Base-by-base conservation (phyloP, 805 yeast genomes). In the Wickerhamomyces chambardii region DNA sequence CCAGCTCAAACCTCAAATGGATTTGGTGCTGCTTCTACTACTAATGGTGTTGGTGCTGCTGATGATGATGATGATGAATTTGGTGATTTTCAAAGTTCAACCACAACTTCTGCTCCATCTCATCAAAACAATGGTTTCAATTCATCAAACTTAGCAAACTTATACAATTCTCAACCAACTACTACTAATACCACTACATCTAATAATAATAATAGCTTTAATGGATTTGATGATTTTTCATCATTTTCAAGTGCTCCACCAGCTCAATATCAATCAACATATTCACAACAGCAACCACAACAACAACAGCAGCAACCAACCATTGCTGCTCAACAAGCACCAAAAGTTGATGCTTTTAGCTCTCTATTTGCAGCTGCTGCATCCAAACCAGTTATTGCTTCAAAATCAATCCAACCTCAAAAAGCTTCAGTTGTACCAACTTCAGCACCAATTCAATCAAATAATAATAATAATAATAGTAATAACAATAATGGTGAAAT, bases 71-170 rank as follows among this genome's bases (percentile, higher is more conserved):
- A 76, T 36, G 85, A 81, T 43, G 92, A 83, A 29, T 84, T 84
- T 53, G 86, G 82, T 43, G 92, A 83, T 44, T 83, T 83, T 68
- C 90, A 83, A 56, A 59, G 68, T 39, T 82, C 86, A 11, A 75
- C 72, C 4, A 78, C 81, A 15, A 55, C 53, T 14, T 38, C 38
- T 17, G 32, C 47, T 9, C 26, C 55, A n/a, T 34, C 48, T 4
- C 35, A 44, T 4, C 36, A 53, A 8, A 48, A 41, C 19, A 17
- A 37, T 19, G 26, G 36, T 15, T 25, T 28, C 21, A 44, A 34
- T 34, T 34, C 56, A 6, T 45, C 43, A 36, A 60, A 58, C 31
- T 44, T 63, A 9, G 51, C 63, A 18, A 58, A 55, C 33, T 42
- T 63, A 11, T 46, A 60, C 31, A 46, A 50, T 16, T 44, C 56